Evolutionary conservation across 2,329 filamentous ascomycete species (phyloP), one percentile per base, ranked within the genome.

Genomic region (Neofusicoccum parvum): DNA sequence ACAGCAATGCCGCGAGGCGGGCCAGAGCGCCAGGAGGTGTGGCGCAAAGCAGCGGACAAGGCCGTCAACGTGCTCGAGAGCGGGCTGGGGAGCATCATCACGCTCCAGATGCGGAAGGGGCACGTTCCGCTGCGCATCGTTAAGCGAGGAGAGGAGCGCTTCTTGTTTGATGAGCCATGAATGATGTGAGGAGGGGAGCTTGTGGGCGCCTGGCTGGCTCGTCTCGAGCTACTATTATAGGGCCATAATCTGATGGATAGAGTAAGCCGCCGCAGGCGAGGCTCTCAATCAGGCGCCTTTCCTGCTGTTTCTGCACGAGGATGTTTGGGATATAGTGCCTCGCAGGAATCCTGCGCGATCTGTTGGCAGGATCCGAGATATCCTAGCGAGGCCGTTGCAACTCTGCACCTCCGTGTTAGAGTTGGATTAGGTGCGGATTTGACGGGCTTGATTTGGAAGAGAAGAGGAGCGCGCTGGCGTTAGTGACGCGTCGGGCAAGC

Each of bases 101-200:
- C 91, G 67, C 80, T 94, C 69, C 91, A 92, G 79, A 81, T 94
- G 76, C 82, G 76, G 45, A 82, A 80, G n/a, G 80, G 80, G 5
- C 80, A 84, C 64, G 86, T 94, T 39, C 88, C 89, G 0, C 79
- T 94, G 46, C 80, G 90, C 68, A 77, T 94, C 69, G 88, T 92
- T 10, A 87, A 80, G 79, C 86, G 89, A 69, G 91, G 91, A 0
- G 78, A 85, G 68, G 92, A 94, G 82, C 84, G 85, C 71, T 93
- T 94, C 78, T 69, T 69, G 67, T 76, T 72, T 69, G 70, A 72
- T 49, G 41, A 46, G 54, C 54, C 23, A 32, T 39, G 50, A 34
- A 1, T 3, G 46, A 7, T 12, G 34, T 10, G n/a, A 11, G 27
- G 12, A 15, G 34, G 20, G 32, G 32, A 10, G 37, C 20, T 37